A percentile compares a stretch with the other conserved stretches of the same genome.
These are phyloP conservation scores for Acidomyces sp. DNA, from an alignment of 495 filamentous ascomycete species.

Conservation along the genomic window DNA sequence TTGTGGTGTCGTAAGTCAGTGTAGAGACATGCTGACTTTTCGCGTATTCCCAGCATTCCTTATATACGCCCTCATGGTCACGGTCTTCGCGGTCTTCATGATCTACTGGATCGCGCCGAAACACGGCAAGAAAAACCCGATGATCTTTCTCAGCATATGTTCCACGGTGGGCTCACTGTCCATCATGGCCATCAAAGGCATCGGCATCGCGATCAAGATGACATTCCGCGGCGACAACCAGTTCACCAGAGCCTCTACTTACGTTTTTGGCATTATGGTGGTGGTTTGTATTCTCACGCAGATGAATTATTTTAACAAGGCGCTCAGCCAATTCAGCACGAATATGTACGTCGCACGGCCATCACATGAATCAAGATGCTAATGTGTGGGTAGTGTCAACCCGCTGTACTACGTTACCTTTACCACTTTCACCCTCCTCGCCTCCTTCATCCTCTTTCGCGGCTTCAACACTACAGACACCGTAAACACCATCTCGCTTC, in stretches of 20 bases:
- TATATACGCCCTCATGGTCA: slow-evolving; percentile 68
- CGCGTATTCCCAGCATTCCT: slow-evolving; percentile 53
- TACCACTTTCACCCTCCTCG: slow-evolving; percentile 85
- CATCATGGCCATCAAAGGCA: slow-evolving; percentile 97
- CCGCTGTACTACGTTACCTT: slow-evolving; percentile 99
- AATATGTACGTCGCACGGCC: slow-evolving; percentile 59
- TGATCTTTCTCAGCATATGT: slow-evolving; percentile 94
- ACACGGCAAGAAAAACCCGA: slow-evolving; percentile 85
- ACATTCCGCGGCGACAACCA: slow-evolving; percentile 87
- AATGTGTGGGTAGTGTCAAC: slow-evolving; percentile 57
- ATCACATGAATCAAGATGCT: slow-evolving; percentile 2
- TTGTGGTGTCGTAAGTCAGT: too few species aligned
- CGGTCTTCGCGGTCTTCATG: slow-evolving; percentile 77
- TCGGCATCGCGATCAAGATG: slow-evolving; percentile 90
- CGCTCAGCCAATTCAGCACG: slow-evolving; percentile 89
- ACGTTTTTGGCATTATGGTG: slow-evolving; percentile 89
- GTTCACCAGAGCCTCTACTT: slow-evolving; percentile 83
- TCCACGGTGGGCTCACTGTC: slow-evolving; percentile 92
- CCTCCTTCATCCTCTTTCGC: slow-evolving; percentile 92
- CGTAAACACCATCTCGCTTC: slow-evolving; percentile 83
- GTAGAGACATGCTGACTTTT: too few species aligned
- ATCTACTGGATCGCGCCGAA: slow-evolving; percentile 84
- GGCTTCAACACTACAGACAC: slow-evolving; percentile 94
- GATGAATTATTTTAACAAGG: slow-evolving; percentile 99
- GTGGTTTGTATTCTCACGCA: slow-evolving; percentile 89